A percentile compares a stretch with the other conserved stretches of the same genome.
Evolutionary conservation across 2,329 filamentous ascomycete genomes (phyloP).

Genomic region (Cladophialophora exuberans): DNA sequence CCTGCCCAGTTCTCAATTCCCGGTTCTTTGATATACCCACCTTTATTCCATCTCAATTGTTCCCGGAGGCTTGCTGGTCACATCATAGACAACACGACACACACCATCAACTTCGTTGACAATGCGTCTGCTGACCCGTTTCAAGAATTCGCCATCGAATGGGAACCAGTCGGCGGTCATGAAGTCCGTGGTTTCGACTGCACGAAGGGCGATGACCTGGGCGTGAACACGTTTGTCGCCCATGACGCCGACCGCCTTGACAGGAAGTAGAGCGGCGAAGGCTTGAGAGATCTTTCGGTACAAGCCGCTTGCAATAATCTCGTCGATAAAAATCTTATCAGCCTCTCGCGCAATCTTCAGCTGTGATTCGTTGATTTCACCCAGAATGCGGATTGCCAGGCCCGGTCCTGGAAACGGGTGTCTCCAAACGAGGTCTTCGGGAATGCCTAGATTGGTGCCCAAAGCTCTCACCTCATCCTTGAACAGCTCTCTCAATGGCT

Average conservation of each 20-base stretch:
- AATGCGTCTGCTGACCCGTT: slow-evolving; percentile 67
- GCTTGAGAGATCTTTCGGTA: slow-evolving; percentile 67
- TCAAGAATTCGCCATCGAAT: slow-evolving; percentile 68
- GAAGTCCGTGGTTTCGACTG: slow-evolving; percentile 67
- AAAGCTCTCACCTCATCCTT: slow-evolving; percentile 79
- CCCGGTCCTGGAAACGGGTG: slow-evolving; percentile 78
- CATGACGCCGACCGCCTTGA: slow-evolving; percentile 68
- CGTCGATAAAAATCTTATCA: slow-evolving; percentile 51
- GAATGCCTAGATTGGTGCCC: slow-evolving; percentile 70
- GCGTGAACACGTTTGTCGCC: slow-evolving; percentile 71
- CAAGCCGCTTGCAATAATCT: slow-evolving; percentile 49
- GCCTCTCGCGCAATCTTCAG: slow-evolving; percentile 69
- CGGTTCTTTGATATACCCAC: neutral
- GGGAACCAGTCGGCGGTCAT: slow-evolving; percentile 75
- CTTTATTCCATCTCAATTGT: slow-evolving; percentile 73
- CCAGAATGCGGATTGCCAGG: slow-evolving; percentile 78
- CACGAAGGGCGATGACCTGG: slow-evolving; percentile 64
- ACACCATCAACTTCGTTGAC: slow-evolving; percentile 77
- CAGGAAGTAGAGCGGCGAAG: slow-evolving; percentile 68
- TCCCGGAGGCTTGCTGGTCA: slow-evolving; percentile 69
- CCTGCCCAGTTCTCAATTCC: too few relatives aligned
- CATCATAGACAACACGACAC: slow-evolving; percentile 62
- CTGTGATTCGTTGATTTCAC: slow-evolving; percentile 78
- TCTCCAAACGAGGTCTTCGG: slow-evolving; percentile 74
- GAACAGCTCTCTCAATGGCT: slow-evolving; percentile 78